These are phyloP conservation scores for Aciculosporium take DNA, from an alignment of 2,329 filamentous ascomycete species.

Conservation along the genomic window DNA sequence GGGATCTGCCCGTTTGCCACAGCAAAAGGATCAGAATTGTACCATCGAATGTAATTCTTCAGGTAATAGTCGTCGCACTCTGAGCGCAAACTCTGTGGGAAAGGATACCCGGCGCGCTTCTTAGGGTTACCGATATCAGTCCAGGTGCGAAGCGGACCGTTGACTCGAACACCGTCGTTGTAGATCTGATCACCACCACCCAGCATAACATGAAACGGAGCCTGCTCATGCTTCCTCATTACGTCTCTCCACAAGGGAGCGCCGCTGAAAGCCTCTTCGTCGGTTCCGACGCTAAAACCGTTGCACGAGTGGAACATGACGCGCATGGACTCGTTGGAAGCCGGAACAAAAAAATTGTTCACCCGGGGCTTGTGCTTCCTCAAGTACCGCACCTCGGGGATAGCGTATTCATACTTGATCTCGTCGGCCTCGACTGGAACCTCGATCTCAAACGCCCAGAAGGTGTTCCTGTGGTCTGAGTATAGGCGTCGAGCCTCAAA, in stretches of 20 bases:
- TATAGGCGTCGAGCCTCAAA: constrained; percentile 37
- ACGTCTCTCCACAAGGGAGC: constrained; percentile 95
- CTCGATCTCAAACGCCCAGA: constrained; percentile 80
- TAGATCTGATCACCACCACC: constrained; percentile 95
- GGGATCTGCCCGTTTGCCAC: constrained; percentile 81
- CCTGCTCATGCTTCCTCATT: constrained; percentile 59
- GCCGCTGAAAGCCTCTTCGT: constrained; percentile 75
- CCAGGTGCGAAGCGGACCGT: constrained; percentile 72
- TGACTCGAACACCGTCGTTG: constrained; percentile 80
- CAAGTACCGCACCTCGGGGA: constrained; percentile 50
- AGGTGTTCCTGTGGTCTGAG: constrained; percentile 58
- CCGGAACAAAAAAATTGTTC: constrained; percentile 77
- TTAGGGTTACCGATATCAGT: constrained; percentile 69
- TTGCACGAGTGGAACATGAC: constrained; percentile 99
- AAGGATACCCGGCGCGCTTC: constrained; percentile 65
- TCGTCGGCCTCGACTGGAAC: constrained; percentile 60
- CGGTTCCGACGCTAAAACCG: constrained; percentile 80
- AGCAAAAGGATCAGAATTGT: constrained; percentile 70
- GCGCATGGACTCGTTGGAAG: constrained; percentile 75
- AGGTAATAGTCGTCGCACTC: constrained; percentile 86
- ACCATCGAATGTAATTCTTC: constrained; percentile 77
- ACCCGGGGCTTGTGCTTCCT: constrained; percentile 38
- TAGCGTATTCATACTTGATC: constrained; percentile 63
- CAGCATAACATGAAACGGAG: constrained; percentile 89
- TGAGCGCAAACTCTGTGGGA: constrained; percentile 63